Evolutionary conservation across 805 yeast species (phyloP), one percentile per base, ranked within the genome.

Genomic region (Zygosaccharomyces bailii): DNA sequence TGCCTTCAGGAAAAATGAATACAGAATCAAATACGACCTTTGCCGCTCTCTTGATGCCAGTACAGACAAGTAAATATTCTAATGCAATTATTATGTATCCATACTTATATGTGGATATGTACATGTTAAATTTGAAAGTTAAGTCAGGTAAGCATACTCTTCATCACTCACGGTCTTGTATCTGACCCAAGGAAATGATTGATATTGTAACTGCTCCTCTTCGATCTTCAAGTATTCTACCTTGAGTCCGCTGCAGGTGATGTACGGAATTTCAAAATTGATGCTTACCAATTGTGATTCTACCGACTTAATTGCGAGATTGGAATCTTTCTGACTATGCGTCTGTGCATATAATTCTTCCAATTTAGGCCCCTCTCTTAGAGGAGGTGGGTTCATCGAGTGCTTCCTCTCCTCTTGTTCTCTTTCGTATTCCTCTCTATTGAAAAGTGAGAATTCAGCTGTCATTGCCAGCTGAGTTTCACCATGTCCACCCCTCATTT

Each of bases 161-260:
- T 62, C 66, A 44, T 67, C 71, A 52, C 69, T 75, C 29, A 62
- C 50, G 4, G 76, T 74, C 46, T 73, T 65, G 55, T 84, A 83
- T 43, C 84, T 70, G 1, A 85, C 83, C 95, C 95, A 85, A 0
- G 93, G 90, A 57, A 85, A 84, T 33, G 86, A 76, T 4, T 85
- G 79, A 52, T 81, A 81, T 42, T 75, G 69, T 56, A 84, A 60
- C 41, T 71, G 73, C 4, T 74, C 76, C 54, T 85, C 95, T 18
- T 75, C 76, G 11, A 85, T 82, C 50, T 81, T 79, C 40, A 85
- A 60, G 53, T 80, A 85, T 29, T 78, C 84, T 17, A 85, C 73
- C 52, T 78, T 79, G 29, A 85, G 63, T 0, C 88, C 88, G 34
- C 86, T 79, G 48, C 80, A 76, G 0, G 87, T 72, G 45, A 75